Evolutionary conservation across 2,329 filamentous ascomycete genomes (phyloP).

Genomic region (Trichophyton schoenleinii): DNA sequence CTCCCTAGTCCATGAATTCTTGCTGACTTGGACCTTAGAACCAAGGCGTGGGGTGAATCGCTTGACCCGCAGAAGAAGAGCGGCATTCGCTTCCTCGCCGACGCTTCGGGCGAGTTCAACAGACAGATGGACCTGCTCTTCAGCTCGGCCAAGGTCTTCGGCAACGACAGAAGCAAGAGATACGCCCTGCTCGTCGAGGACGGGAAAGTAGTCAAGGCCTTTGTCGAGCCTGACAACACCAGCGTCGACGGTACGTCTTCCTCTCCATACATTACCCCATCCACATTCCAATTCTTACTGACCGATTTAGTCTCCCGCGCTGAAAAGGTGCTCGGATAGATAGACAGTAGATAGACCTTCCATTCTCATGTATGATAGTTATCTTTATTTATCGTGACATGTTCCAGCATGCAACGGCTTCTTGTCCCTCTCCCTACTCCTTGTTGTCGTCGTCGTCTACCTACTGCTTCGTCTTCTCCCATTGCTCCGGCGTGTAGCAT

Average conservation of each 20-base stretch:
- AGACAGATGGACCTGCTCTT: slow-evolving; percentile 73
- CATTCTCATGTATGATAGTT: neutral
- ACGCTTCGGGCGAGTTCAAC: slow-evolving; percentile 67
- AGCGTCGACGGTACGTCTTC: slow-evolving; percentile 54
- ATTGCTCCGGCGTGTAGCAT: slow-evolving; percentile 85
- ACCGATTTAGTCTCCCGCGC: slow-evolving; percentile 33
- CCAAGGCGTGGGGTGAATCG: slow-evolving; percentile 74
- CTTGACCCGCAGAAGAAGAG: slow-evolving; percentile 64
- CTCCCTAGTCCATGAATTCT: too few species aligned
- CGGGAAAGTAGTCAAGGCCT: slow-evolving; percentile 68
- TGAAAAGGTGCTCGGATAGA: slow-evolving; percentile 37
- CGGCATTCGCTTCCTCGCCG: slow-evolving; percentile 77
- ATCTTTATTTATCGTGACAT: too few species aligned
- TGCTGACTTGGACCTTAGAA: slow-evolving; percentile 39
- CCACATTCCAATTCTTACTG: neutral
- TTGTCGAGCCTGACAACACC: slow-evolving; percentile 81
- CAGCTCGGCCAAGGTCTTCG: slow-evolving; percentile 67
- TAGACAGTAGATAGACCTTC: neutral
- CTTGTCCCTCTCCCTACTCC: too few species aligned
- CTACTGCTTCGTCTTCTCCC: slow-evolving; percentile 50
- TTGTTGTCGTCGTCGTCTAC: too few species aligned
- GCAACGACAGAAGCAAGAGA: slow-evolving; percentile 69
- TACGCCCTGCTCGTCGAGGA: slow-evolving; percentile 75
- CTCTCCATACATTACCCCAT: neutral
- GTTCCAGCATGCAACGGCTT: too few species aligned